Evolutionary conservation across 768 basidiomycete species (phyloP), one percentile per base, ranked within the genome.

Genomic region (Boletus barrowsii): DNA sequence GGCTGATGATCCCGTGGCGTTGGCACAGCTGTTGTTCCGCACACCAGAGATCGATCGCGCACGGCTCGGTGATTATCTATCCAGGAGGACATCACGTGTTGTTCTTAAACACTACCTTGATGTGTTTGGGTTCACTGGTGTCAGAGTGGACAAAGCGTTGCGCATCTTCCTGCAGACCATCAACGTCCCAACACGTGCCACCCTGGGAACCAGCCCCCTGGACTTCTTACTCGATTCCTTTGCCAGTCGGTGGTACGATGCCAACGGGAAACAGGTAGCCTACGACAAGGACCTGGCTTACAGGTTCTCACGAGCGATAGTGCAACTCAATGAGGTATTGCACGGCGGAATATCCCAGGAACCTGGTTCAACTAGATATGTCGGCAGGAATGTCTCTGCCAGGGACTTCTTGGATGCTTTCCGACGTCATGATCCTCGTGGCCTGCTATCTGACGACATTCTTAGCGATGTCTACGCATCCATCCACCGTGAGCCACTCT

Each of bases 331-430:
- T 66, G 92, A 95, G 44, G 82, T 87, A 20, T 72, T 98, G 45
- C 90, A 98, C 62, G 87, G 83, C 9, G 80, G 78, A n/a, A 80
- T 90, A 55, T 76, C 84, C 14, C 78, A 82, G 54, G 80, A 83
- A 48, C 76, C 82, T 42, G 83, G 87, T 37, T 70, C 75, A 29
- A 80, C 81, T 17, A 76, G 76, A 39, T 76, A 79, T 55, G 75
- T 80, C 3, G 75, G 75, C 61, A 81, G 82, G 32, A 80, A 83
- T 47, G 79, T 96, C 51, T 82, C 83, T 11, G 75, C 76, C 41
- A 83, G 87, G 58, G 89, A 92, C 61, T 99, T 98, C 70, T 76
- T 89, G 56, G 84, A 87, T 29, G 88, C 88, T 0, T 96, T 95
- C 76, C 79, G 88, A 52, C 78, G 82, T 53, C 87, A 83, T 51